Evolutionary conservation across 257 asterid genomes (phyloP).

Genomic region (Solanum paucissectum): DNA sequence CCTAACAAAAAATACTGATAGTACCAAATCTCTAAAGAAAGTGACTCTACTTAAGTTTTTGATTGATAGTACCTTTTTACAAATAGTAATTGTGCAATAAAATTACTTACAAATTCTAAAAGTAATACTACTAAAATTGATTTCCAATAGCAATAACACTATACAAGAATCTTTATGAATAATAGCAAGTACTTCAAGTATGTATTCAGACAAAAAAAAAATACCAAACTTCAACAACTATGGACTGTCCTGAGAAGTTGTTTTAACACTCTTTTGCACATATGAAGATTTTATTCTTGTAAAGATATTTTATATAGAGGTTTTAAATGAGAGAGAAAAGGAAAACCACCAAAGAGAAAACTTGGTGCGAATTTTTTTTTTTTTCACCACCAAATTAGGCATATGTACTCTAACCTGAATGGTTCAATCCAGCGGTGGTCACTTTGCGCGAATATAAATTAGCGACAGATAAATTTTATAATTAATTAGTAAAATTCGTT

Average conservation of each 20-base stretch:
- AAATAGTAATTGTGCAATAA: background rate
- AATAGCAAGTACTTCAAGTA: background rate
- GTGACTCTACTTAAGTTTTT: background rate
- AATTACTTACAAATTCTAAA: background rate
- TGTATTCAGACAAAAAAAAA: background rate
- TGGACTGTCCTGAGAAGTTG: background rate
- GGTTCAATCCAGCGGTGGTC: slow-evolving; percentile 54
- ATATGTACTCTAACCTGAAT: slow-evolving; percentile 49
- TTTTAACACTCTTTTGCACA: background rate
- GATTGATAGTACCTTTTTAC: background rate
- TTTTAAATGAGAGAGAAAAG: background rate
- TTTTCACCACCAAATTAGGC: slow-evolving; percentile 44
- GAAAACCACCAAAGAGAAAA: slow-evolving; percentile 23
- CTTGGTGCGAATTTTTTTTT: slow-evolving; percentile 41
- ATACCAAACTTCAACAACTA: background rate
- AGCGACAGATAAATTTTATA: background rate
- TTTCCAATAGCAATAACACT: background rate
- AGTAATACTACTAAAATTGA: background rate
- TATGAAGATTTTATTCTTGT: background rate
- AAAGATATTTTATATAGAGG: background rate
- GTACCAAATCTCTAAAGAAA: too few relatives aligned
- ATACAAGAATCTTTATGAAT: background rate
- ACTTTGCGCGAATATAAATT: background rate
- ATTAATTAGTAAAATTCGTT: background rate
- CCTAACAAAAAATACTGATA: background rate